A percentile compares a stretch with the other conserved stretches of the same genome.
These are phyloP conservation scores for Leccinum angustisporum DNA, from an alignment of 1,284 basidiomycete species.

Conservation along the genomic window DNA sequence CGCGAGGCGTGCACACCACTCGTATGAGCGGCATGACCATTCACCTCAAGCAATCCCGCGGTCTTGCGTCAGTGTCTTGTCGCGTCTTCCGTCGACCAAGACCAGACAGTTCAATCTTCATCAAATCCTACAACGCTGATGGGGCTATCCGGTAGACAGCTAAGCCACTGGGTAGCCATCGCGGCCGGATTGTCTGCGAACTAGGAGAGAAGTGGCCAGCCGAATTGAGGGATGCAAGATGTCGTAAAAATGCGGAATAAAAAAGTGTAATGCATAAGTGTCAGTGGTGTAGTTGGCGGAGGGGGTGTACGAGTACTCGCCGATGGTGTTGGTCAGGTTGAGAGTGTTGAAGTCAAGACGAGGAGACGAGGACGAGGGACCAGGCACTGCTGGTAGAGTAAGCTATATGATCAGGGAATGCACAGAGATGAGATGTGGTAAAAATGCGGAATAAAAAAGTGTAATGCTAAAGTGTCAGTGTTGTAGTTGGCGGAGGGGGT, in stretches of 20 bases:
- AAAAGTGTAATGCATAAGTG: constrained; percentile 50
- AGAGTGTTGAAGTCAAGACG: constrained; percentile 60
- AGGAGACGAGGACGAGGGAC: constrained; percentile 52
- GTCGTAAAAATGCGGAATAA: constrained; percentile 42
- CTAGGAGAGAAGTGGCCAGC: constrained; percentile 22
- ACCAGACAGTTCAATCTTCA: constrained; percentile 44
- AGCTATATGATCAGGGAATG: constrained; percentile 4
- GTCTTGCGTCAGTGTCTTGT: constrained; percentile 72
- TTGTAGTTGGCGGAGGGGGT: not conserved
- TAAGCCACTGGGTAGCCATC: constrained; percentile 22
- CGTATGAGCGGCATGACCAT: constrained; percentile 35
- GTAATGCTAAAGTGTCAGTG: too few relatives aligned
- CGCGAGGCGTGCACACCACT: constrained; percentile 54
- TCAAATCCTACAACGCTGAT: constrained; percentile 39
- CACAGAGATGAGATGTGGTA: too few relatives aligned
- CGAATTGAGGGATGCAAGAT: constrained; percentile 20
- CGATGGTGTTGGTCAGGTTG: constrained; percentile 54
- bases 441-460: too few relatives aligned
- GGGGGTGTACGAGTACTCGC: constrained; percentile 60
- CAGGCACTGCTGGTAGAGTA: constrained; percentile 36
- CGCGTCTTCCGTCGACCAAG: constrained; percentile 46
- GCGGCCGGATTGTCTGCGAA: constrained; percentile 19
- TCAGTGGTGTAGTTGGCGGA: constrained; percentile 34
- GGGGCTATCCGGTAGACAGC: constrained; percentile 14
- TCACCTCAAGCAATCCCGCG: constrained; percentile 52